Percentiles rank a stretch among this genome's conserved stretches.
These are phyloP conservation scores for Murraya paniculata DNA, from an alignment of 345 rosid species.

Conservation along the genomic window DNA sequence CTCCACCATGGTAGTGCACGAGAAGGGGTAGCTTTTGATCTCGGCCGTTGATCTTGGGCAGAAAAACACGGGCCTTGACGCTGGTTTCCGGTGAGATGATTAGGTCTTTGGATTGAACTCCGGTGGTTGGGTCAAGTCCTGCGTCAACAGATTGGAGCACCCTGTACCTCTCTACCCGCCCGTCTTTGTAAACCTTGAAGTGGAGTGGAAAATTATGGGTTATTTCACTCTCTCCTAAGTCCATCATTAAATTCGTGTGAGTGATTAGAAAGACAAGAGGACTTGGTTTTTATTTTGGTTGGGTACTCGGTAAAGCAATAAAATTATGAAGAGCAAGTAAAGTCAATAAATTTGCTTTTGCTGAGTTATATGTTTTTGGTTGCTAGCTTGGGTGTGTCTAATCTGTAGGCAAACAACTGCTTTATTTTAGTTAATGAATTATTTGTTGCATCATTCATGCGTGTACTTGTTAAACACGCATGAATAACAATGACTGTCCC, in stretches of 20 bases:
- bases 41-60: conserved; percentile 8
- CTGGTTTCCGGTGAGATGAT: conserved; percentile 20
- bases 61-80: conserved; percentile 24
- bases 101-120: conserved; percentile 29
- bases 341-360: too few relatives aligned
- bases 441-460: too few relatives aligned
- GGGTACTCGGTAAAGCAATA: too few relatives aligned
- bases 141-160: not conserved
- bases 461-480: too few relatives aligned
- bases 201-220: conserved; percentile 30
- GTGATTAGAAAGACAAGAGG: too few relatives aligned
- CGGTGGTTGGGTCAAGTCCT: conserved; percentile 19
- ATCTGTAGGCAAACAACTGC: too few relatives aligned
- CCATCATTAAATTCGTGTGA: not conserved
- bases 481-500: too few relatives aligned
- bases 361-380: too few relatives aligned
- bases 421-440: too few relatives aligned
- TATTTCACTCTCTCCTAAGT: conserved; percentile 12
- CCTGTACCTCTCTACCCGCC: conserved; percentile 14
- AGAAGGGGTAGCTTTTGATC: conserved; percentile 27
- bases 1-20: conserved; percentile 37
- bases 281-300: too few relatives aligned
- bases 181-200: conserved; percentile 36
- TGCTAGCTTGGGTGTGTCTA: too few relatives aligned
- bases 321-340: too few relatives aligned